phyloP scores from a whole-genome alignment of 164 flowering plant genomes.

The Magnolia kwangsiensis region DNA sequence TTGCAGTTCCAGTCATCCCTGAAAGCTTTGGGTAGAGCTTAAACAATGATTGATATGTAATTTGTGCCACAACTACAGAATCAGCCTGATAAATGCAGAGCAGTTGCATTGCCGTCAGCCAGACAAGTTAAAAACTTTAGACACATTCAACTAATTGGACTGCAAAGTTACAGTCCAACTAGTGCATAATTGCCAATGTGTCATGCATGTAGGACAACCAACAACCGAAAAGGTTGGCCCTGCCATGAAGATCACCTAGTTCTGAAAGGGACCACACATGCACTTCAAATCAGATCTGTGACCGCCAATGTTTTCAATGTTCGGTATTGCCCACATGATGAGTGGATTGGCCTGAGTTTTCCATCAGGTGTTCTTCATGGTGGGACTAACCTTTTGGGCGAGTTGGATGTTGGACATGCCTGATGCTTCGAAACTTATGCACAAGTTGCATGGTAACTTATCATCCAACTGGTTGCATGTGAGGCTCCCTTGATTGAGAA shows the following conservation, averaged over 20 bases:
- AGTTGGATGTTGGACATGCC: not conserved
- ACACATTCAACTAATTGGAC: not conserved
- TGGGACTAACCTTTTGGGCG: not conserved
- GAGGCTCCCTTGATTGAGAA: not conserved
- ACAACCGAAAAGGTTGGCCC: not conserved
- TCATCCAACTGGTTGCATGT: not conserved
- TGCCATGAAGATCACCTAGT: not conserved
- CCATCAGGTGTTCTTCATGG: not conserved
- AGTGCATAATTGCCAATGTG: not conserved
- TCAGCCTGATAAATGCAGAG: conserved; percentile 59
- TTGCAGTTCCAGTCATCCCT: conserved; percentile 99
- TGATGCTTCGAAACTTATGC: not conserved
- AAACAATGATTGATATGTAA: conserved; percentile 92
- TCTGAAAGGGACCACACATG: not conserved
- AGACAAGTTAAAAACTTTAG: conserved; percentile 2
- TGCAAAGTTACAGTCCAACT: not conserved
- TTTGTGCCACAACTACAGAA: conserved; percentile 95
- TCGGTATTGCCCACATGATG: not conserved
- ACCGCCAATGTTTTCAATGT: not conserved
- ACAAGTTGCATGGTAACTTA: not conserved
- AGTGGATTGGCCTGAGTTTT: not conserved
- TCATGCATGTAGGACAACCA: not conserved
- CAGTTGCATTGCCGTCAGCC: conserved; percentile 8
- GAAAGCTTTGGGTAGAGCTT: conserved; percentile 96
- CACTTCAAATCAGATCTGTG: not conserved